Base-by-base conservation (phyloP, 305 asterid species). In the Solanum aculeatissimum region DNA sequence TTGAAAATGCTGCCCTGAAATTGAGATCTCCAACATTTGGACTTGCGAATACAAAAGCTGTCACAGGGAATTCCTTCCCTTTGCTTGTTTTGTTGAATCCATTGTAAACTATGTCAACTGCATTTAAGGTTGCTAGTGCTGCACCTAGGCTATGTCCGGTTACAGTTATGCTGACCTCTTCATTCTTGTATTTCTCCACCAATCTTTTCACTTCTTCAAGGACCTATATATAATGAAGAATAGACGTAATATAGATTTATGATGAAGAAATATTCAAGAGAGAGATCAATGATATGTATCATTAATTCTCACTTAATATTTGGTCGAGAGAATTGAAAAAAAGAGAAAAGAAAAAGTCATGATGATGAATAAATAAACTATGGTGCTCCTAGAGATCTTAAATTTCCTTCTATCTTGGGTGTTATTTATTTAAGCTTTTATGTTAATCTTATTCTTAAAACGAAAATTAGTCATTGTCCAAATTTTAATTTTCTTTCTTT, bases 111-210 rank as follows among this genome's bases (percentile, higher is more conserved):
- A 94, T 91, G 87, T 96, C 98, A 1, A 86, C 91, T 14, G 95
- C 98, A 42, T 90, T 94, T 58, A 96, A 77, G 29, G 96, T 93
- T 4, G 95, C 88, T 0, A 96, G 84, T 6, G 98, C 91, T 0
- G 96, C 98, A 0, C 98, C 99, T 58, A 96, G 83, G 88, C 98
- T 96, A 90, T 96, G 99, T 2, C 98, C 98, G 11, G 94, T 89
- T 27, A 96, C 83, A 9, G 97, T 94, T 60, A 96, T 88, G 86
- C 98, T 93, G 9, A 87, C 90, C 53, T 92, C 93, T 65, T 94
- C 99, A 13, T 87, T 85, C 88, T 92, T 91, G 92, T 91, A 93
- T 25, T 80, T 43, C 49, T 96, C 93, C 1, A 96, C 92, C 83
- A 94, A 82, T 85, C 92, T 85, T 19, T 84, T 86, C 51, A 96